Evolutionary conservation across 2,329 filamentous ascomycete species (phyloP).

Genomic region (Ascomycota sp.): DNA sequence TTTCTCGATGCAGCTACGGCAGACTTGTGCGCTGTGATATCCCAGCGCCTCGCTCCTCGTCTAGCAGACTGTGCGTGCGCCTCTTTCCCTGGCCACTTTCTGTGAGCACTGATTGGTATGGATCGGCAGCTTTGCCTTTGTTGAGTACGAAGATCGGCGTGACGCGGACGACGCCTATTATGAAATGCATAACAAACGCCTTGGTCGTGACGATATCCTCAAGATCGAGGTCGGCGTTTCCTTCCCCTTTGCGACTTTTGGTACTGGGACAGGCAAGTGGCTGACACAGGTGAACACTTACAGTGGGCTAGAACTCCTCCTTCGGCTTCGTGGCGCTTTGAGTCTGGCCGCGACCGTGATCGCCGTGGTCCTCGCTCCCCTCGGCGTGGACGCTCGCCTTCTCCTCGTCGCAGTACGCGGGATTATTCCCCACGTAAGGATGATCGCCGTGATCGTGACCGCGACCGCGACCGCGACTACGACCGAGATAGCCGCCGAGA

Average conservation of each 20-base stretch:
- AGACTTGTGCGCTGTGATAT: slow-evolving; percentile 97
- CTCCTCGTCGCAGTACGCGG: slow-evolving; percentile 54
- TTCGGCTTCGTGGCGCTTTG: slow-evolving; percentile 95
- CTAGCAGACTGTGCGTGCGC: slow-evolving; percentile 73
- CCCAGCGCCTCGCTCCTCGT: slow-evolving; percentile 81
- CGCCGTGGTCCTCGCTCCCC: slow-evolving; percentile 36
- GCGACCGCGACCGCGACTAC: slow-evolving; percentile 26
- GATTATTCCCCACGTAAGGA: slow-evolving; percentile 82
- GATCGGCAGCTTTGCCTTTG: slow-evolving; percentile 64
- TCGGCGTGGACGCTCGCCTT: slow-evolving; percentile 53
- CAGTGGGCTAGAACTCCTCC: slow-evolving; percentile 97
- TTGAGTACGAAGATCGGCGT: slow-evolving; percentile 95
- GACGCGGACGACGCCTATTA: slow-evolving; percentile 98
- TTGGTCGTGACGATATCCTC: slow-evolving; percentile 81
- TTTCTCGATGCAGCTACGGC: slow-evolving; percentile 50
- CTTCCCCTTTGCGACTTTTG: no score
- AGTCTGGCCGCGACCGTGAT: slow-evolving; percentile 66
- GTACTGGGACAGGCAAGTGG: no score
- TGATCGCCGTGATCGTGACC: slow-evolving; percentile 53
- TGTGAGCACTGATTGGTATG: not conserved
- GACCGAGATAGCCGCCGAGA: slow-evolving; percentile 58
- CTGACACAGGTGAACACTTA: not conserved
- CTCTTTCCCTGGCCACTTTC: not conserved
- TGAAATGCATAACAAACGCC: slow-evolving; percentile 99
- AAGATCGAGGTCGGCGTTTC: slow-evolving; percentile 70